Evolutionary conservation across 371 early-diverging fungal species (phyloP), one percentile per base, ranked within the genome.

Genomic region (Syncephalastrum racemosum): DNA sequence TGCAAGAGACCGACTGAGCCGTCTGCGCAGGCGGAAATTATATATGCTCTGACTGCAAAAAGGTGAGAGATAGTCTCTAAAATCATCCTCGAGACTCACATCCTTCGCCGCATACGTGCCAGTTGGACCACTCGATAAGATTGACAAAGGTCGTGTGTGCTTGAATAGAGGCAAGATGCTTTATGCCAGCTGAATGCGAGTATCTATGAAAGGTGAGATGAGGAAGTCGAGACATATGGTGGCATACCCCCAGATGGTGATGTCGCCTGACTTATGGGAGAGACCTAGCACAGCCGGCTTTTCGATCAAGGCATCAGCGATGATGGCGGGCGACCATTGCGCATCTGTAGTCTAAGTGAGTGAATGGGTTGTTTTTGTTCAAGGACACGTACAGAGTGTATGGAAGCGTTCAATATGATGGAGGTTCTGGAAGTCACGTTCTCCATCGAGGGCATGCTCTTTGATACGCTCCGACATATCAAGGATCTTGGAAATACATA

Each of bases 251-350:
- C 66, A 68, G 6, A 72, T 20, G 20, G 27, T 46, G 15, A 72
- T 15, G 27, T 61, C 56, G 16, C 72, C 72, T n/a, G 52, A 58
- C 40, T 68, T 68, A 39, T 72, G 59, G 0, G 63, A 48, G 19
- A 63, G 45, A 14, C 66, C 66, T 14, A 72, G 22, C 8, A 68
- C 14, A 24, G 56, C 50, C 19, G 60, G 57, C 10, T 58, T 59
- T 7, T 50, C 39, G 8, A 43, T 55, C 19, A 72, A 47, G n/a
- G 64, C 46, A 20, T 63, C 46, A 4, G 54, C n/a, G 13, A 56
- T 41, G 1, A 72, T 45, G 4, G 41, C n/a, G 14, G 63, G 50
- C n/a, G 72, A 68, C 72, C 72, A 72, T 4, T 46, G 31, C n/a
- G 59, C 64, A 43, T 50, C 66, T 65, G 56, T 36, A 20, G 5